Evolutionary conservation across 495 filamentous ascomycete species (phyloP).

Genomic region (Neurospora sp.): DNA sequence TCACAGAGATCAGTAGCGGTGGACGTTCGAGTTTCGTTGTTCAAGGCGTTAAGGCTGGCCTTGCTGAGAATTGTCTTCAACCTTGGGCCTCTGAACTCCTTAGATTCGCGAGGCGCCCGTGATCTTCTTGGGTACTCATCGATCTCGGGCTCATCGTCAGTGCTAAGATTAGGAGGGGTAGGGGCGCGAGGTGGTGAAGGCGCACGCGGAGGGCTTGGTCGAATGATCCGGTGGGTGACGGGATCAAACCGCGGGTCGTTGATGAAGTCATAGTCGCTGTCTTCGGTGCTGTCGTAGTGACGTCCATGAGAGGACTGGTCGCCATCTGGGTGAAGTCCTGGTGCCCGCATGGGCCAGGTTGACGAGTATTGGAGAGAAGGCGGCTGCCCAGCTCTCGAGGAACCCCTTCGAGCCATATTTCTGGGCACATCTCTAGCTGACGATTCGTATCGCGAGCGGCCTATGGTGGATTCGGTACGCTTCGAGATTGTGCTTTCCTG

Average conservation of each 20-base stretch:
- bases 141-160: neutral
- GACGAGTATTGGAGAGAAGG: neutral
- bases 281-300: neutral
- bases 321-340: neutral
- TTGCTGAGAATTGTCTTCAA: neutral
- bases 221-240: neutral
- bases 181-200: neutral
- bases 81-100: neutral
- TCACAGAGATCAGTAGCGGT: conserved; percentile 16
- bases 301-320: neutral
- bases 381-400: neutral
- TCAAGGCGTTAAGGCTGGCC: neutral
- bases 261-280: neutral
- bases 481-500: neutral
- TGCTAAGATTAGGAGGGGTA: neutral
- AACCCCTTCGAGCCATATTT: neutral
- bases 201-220: neutral
- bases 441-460: neutral
- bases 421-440: neutral
- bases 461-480: neutral
- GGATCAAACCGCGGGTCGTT: neutral
- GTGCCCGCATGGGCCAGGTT: neutral
- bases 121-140: neutral
- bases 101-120: neutral
- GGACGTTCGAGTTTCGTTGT: conserved; percentile 1